Conservation (phyloP, 2,329 filamentous ascomycete genomes). For the Cladophialophora bantiana region DNA sequence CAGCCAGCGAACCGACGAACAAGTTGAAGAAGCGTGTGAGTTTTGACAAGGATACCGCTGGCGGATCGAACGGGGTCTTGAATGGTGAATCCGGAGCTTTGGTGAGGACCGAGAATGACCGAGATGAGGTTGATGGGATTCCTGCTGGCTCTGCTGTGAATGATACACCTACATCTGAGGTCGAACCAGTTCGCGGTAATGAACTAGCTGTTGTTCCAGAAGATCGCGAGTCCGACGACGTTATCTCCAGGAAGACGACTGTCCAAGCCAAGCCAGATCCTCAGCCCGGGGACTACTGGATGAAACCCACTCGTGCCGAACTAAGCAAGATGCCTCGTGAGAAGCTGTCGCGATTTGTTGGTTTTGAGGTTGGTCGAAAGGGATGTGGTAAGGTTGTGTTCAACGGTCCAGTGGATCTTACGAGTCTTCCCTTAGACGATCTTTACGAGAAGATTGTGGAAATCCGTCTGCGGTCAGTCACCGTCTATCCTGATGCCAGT, state of each 20-base stretch:
- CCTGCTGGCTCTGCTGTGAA: slow-evolving; percentile 59
- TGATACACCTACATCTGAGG: slow-evolving; percentile 46
- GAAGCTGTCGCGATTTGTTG: slow-evolving; percentile 74
- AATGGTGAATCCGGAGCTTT: slow-evolving; percentile 58
- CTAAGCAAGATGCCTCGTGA: slow-evolving; percentile 80
- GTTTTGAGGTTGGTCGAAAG: slow-evolving; percentile 82
- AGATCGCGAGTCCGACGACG: slow-evolving; percentile 55
- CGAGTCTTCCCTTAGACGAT: slow-evolving; percentile 77
- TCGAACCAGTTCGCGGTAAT: slow-evolving; percentile 72
- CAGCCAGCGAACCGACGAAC: slow-evolving; percentile 40
- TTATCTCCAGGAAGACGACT: slow-evolving; percentile 42
- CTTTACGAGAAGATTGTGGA: slow-evolving; percentile 78
- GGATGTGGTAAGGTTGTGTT: slow-evolving; percentile 85
- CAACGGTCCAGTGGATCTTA: slow-evolving; percentile 81
- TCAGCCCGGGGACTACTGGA: slow-evolving; percentile 83
- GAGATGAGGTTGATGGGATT: slow-evolving; percentile 56
- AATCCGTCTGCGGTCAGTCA: slow-evolving; percentile 78
- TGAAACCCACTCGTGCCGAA: slow-evolving; percentile 75
- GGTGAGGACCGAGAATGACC: slow-evolving; percentile 56
- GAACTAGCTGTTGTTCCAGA: slow-evolving; percentile 83
- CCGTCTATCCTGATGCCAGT: slow-evolving; percentile 78
- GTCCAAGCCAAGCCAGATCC: slow-evolving; percentile 52
- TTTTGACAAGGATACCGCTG: slow-evolving; percentile 75
- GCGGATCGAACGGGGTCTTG: slow-evolving; percentile 46
- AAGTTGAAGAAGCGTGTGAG: slow-evolving; percentile 83